Evolutionary conservation across 2,329 filamentous ascomycete genomes (phyloP).

Genomic region (Cordyceps javanica): DNA sequence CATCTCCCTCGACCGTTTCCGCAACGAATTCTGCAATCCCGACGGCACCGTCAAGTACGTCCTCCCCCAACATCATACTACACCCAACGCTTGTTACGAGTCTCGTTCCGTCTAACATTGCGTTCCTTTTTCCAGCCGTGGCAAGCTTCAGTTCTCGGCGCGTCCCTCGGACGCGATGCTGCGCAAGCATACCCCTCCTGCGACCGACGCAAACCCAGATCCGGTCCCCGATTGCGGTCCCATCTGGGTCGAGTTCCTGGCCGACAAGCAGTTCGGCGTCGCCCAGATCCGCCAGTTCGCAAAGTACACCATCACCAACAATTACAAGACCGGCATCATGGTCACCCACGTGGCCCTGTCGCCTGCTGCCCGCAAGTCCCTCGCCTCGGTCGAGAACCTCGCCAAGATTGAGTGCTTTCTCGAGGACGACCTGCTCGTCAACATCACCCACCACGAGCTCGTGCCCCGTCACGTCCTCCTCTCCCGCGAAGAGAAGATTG

Average conservation of each 20-base stretch:
- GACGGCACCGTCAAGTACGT: conserved; percentile 69
- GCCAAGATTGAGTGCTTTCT: conserved; percentile 90
- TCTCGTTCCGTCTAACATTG: not conserved
- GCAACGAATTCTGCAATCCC: conserved; percentile 60
- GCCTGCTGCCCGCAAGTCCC: conserved; percentile 78
- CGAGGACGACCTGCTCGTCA: conserved; percentile 92
- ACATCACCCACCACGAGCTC: conserved; percentile 96
- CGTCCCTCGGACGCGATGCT: conserved; percentile 80
- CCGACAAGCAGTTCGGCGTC: conserved; percentile 74
- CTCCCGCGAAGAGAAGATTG: conserved; percentile 81
- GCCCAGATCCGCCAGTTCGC: conserved; percentile 90
- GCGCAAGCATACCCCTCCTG: conserved; percentile 69
- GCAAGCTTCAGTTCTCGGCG: conserved; percentile 80
- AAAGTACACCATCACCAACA: conserved; percentile 69
- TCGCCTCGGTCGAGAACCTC: conserved; percentile 67
- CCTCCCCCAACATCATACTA: not conserved
- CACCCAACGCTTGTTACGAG: not conserved
- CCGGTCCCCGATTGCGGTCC: conserved; percentile 72
- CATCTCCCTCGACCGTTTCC: conserved; percentile 80
- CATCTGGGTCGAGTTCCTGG: conserved; percentile 89
- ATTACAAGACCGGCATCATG: conserved; percentile 87
- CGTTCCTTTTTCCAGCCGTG: conserved; percentile 53
- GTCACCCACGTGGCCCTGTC: conserved; percentile 79
- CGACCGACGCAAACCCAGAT: conserved; percentile 62
- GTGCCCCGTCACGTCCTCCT: conserved; percentile 91